A percentile compares a stretch with the other conserved stretches of the same genome.
Conservation (phyloP, 768 basidiomycete species). For the Suillus clintonianus region DNA sequence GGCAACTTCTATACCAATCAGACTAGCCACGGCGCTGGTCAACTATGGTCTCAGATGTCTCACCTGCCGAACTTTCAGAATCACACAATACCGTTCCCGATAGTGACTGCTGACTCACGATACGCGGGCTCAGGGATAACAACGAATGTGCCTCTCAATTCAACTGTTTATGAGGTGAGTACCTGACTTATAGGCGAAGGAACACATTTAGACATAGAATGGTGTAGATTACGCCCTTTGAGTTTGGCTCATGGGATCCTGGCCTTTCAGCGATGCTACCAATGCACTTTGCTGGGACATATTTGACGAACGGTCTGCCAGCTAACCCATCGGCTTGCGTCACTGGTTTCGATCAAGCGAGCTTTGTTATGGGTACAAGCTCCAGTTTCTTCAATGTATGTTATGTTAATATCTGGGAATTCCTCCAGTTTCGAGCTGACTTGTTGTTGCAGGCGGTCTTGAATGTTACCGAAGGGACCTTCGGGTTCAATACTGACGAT, state of each 20-base stretch:
- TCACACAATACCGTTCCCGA: constrained; percentile 61
- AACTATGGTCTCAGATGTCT: constrained; percentile 64
- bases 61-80: constrained; percentile 51
- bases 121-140: constrained; percentile 47
- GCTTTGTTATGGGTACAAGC: constrained; percentile 76
- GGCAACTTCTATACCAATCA: constrained; percentile 61
- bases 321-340: constrained; percentile 62
- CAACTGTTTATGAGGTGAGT: constrained; percentile 61
- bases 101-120: constrained; percentile 59
- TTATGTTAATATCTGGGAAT: not conserved
- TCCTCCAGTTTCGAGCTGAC: not conserved
- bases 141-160: constrained; percentile 37
- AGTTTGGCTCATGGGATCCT: constrained; percentile 77
- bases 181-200: constrained; percentile 11
- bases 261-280: constrained; percentile 70
- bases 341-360: constrained; percentile 71
- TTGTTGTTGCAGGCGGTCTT: constrained; percentile 45
- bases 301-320: constrained; percentile 56
- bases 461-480: constrained; percentile 41
- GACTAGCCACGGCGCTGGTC: constrained; percentile 69
- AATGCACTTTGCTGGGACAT: constrained; percentile 63
- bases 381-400: constrained; percentile 67
- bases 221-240: constrained; percentile 57
- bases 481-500: constrained; percentile 42
- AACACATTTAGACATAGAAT: constrained; percentile 3